A percentile compares a stretch with the other conserved stretches of the same genome.
Evolutionary conservation across 768 basidiomycete genomes (phyloP).

Genomic region (Calocybe gangraenosa): DNA sequence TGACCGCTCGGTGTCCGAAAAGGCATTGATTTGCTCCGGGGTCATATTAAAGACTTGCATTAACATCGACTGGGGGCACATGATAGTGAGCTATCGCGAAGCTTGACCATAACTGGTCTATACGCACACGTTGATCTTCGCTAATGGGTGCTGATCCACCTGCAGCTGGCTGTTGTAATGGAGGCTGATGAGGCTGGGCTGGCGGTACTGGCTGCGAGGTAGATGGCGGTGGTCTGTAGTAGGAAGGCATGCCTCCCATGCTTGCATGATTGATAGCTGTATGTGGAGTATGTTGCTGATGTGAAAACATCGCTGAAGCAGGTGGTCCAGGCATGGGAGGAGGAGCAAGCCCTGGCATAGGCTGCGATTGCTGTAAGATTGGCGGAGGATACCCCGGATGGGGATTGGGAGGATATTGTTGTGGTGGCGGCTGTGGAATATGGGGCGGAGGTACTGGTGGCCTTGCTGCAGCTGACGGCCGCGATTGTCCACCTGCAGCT

Average conservation of each 20-base stretch:
- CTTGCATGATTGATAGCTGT: slow-evolving; percentile 9
- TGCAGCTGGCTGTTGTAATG: slow-evolving; percentile 25
- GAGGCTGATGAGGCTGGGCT: slow-evolving; percentile 23
- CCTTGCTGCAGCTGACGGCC: slow-evolving; percentile 18
- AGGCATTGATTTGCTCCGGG: slow-evolving; percentile 75
- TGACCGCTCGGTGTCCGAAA: slow-evolving; percentile 74
- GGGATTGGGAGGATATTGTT: slow-evolving; percentile 23
- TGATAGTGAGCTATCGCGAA: neutral
- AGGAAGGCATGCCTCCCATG: slow-evolving; percentile 26
- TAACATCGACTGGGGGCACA: slow-evolving; percentile 58
- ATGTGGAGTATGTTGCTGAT: slow-evolving; percentile 23
- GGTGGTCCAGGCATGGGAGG: slow-evolving; percentile 24
- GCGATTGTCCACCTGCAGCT: slow-evolving; percentile 24
- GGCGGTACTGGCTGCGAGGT: slow-evolving; percentile 25
- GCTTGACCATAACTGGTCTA: slow-evolving; percentile 1
- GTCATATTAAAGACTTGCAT: slow-evolving; percentile 83
- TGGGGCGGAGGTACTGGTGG: slow-evolving; percentile 32
- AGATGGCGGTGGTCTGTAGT: slow-evolving; percentile 30
- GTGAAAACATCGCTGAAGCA: slow-evolving; percentile 26
- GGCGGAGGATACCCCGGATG: slow-evolving; percentile 26
- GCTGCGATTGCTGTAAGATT: slow-evolving; percentile 25
- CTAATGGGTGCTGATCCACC: slow-evolving; percentile 37
- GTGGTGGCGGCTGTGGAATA: slow-evolving; percentile 23
- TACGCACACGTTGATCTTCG: slow-evolving; percentile 44
- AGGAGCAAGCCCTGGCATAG: slow-evolving; percentile 26